Conservation (phyloP, 176 grass and related monocot genomes). For the Paspalum vaginatum region DNA sequence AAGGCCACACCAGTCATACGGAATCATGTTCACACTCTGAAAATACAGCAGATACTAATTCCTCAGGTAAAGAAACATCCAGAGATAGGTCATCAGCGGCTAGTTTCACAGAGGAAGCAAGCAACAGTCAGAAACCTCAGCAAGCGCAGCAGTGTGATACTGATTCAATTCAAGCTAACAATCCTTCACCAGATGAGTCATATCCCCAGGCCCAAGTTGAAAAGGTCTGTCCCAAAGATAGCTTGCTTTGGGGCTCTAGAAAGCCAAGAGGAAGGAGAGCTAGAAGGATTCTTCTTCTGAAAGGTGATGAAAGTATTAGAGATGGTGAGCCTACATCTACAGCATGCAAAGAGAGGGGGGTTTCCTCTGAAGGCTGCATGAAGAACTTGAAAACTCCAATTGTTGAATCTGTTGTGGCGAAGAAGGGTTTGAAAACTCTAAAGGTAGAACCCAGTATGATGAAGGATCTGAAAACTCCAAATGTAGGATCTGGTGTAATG, state of each 20-base stretch:
- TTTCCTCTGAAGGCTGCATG: conserved; percentile 48
- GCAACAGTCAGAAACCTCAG: conserved; percentile 44
- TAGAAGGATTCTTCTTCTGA: conserved; percentile 36
- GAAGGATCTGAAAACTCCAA: conserved; percentile 36
- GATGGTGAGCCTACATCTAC: conserved; percentile 57
- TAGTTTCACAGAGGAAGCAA: conserved; percentile 70
- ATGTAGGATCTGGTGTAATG: neutral
- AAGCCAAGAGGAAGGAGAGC: conserved; percentile 74
- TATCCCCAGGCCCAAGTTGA: conserved; percentile 31
- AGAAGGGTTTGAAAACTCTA: conserved; percentile 12
- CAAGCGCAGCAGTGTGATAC: conserved; percentile 33
- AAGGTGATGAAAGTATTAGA: conserved; percentile 38
- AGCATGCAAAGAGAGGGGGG: conserved; percentile 43
- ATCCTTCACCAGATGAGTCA: conserved; percentile 42
- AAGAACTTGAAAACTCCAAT: conserved; percentile 13
- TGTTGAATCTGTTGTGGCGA: conserved; percentile 1
- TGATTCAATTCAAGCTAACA: conserved; percentile 47
- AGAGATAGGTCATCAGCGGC: conserved; percentile 67
- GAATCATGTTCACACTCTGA: conserved; percentile 49
- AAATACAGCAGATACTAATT: conserved; percentile 56
- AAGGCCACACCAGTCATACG: conserved; percentile 42
- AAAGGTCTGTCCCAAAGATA: conserved; percentile 40
- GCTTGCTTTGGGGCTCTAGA: conserved; percentile 62
- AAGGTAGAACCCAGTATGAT: neutral
- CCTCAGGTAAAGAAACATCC: conserved; percentile 57